A percentile compares a stretch with the other conserved stretches of the same genome.
phyloP scores from a whole-genome alignment of 306 rosid species.

The Vicia sativa region DNA sequence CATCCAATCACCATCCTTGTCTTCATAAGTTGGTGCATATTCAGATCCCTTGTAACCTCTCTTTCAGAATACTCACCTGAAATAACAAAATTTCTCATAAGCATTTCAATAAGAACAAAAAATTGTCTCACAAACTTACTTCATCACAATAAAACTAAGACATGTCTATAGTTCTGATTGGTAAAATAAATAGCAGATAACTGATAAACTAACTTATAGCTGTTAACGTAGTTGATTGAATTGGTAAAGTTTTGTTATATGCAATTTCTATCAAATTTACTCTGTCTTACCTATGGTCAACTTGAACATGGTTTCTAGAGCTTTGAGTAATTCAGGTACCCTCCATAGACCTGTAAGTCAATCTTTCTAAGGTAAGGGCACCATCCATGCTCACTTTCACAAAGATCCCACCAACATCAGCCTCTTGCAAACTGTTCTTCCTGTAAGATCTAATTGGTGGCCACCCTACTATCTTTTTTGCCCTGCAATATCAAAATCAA shows the following conservation, averaged over 20 bases:
- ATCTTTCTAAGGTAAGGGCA: conserved; percentile 92
- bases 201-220: too few relatives aligned
- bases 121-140: not conserved
- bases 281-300: conserved; percentile 60
- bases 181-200: too few relatives aligned
- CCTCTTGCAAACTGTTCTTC: conserved; percentile 69
- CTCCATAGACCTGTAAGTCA: conserved; percentile 62
- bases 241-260: too few relatives aligned
- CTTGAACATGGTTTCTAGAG: conserved; percentile 81
- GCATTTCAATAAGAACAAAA: conserved; percentile 1
- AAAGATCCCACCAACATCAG: conserved; percentile 62
- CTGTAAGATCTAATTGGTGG: conserved; percentile 84
- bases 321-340: conserved; percentile 69
- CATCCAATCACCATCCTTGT: conserved; percentile 98
- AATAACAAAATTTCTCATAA: conserved; percentile 22
- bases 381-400: conserved; percentile 98
- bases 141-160: not conserved
- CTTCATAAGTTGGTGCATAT: conserved; percentile 88
- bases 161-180: too few relatives aligned
- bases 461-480: conserved; percentile 95
- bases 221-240: too few relatives aligned
- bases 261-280: not conserved
- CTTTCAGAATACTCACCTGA: conserved; percentile 81
- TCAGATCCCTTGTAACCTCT: conserved; percentile 89
- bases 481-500: conserved; percentile 49